Evolutionary conservation across 75 land plant species (phyloP).

Genomic region (Selaginella tamariscina): DNA sequence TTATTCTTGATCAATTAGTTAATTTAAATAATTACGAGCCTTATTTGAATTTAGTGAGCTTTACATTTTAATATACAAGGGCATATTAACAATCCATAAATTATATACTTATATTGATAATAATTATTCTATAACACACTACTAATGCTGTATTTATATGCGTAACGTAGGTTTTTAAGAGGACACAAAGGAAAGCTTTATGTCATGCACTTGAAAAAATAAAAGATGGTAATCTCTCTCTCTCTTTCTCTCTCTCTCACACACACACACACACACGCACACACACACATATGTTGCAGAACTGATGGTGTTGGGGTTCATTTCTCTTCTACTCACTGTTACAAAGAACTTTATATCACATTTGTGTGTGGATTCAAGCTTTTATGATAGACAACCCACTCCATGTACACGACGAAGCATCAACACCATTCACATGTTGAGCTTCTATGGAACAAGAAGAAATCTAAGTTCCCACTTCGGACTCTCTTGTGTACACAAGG

Average conservation of each 20-base stretch:
- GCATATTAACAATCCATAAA: no score
- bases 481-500: conserved; percentile 2
- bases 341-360: conserved; percentile 3
- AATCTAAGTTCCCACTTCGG: not conserved
- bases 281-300: no score
- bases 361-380: conserved; percentile 5
- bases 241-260: not conserved
- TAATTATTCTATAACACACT: no score
- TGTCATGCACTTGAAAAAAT: not conserved
- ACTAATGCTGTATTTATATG: no score
- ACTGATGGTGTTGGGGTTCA: conserved; percentile 7
- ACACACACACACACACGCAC: no score
- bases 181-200: not conserved
- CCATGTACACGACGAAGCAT: not conserved
- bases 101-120: no score
- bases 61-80: no score
- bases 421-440: not conserved
- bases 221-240: not conserved
- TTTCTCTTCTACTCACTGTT: conserved; percentile 10
- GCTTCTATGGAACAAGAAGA: not conserved
- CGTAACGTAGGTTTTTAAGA: not conserved
- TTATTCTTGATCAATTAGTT: no score
- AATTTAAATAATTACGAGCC: no score
- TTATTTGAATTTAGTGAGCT: no score
- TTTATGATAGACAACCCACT: not conserved